Base-by-base conservation (phyloP, 371 early-diverging fungal genomes). In the Saksenaea oblongispora region DNA sequence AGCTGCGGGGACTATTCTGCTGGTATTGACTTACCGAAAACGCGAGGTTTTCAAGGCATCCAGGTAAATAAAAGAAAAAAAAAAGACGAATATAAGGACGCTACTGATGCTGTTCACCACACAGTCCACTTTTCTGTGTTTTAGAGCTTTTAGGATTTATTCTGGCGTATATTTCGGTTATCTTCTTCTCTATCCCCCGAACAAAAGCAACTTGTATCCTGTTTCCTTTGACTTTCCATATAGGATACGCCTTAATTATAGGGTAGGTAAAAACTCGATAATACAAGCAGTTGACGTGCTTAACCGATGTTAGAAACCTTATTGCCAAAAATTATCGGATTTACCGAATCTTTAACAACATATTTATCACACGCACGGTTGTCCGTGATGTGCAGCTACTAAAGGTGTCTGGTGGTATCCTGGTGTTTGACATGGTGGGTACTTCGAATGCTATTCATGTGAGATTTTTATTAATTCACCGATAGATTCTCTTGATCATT, bases 251-350 rank as follows among this genome's bases (percentile, higher is more conserved):
- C 3, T 44, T 81, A 14, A 61, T 81, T 10, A 47, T 81, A 56
- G 76, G 78, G 80, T 77, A 80, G 69, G 69, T 63, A 15, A 39
- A 24, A 2, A n/a, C 4, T 31, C 31, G 31, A 31, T 31, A 4
- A 2, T 31, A 31, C 31, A 2, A 31, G 31, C 31, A 31, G 7
- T 31, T 31, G 31, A 34, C 34, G 9, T 53, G 24, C 36, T 14
- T 10, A 54, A 61, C 24, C 31, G 1, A 41, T 4, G 5, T 54
- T 70, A 64, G 82, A 34, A 81, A 76, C 24, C 64, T 86, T 15
- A 79, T 84, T 28, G 81, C 84, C 51, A 86, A 86, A 61, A 86
- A 83, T 36, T 86, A 83, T 61, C 75, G 83, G 3, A 82, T 86
- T 47, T 86, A 84, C 37, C 75, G 84, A 17, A 83, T 86, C 14